Evolutionary conservation across 2,329 filamentous ascomycete species (phyloP), one percentile per base, ranked within the genome.

Genomic region (Monascus ruber): DNA sequence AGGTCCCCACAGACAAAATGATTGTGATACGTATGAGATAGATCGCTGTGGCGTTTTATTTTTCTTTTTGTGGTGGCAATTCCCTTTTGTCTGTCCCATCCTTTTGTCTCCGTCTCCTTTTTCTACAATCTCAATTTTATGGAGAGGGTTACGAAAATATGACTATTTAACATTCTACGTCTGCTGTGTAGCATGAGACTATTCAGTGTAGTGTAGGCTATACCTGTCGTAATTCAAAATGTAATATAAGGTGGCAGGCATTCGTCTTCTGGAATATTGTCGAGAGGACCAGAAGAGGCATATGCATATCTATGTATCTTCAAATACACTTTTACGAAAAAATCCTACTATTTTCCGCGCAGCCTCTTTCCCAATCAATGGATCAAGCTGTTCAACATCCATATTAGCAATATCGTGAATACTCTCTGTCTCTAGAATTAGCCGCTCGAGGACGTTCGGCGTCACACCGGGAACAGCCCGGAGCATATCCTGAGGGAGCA

Each of bases 401-500:
- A 94, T 85, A 63, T 95, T 94, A 27, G 86, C 86, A 48, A 98
- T 71, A 51, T 93, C 87, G 38, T 72, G 69, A 28, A 98, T 70
- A 61, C 79, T 94, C 47, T 82, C 81, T 47, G 81, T 77, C 55
- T 84, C 75, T 17, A 87, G 54, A 28, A 83, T 78, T 34, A 98
- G 52, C 44, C 76, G 77, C 53, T 76, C 78, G 28, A 94, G 70
- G 44, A 85, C 87, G 63, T 85, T 83, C 7, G 80, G 79, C 28
- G 77, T 89, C 9, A 96, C 76, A 0, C 91, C 91, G 0, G 91
- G 91, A 8, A 96, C 80, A 1, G 78, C 75, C 26, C 81, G 71
- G 46, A 98, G 65, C 85, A 96, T 94, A 56, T 96, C 89, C 63
- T 93, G 85, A 26, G 87, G 85, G 51, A 85, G 79, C 44, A 81